These are phyloP conservation scores for Sporisorium scitamineum DNA, from an alignment of 1,284 basidiomycete genomes.

Conservation along the genomic window DNA sequence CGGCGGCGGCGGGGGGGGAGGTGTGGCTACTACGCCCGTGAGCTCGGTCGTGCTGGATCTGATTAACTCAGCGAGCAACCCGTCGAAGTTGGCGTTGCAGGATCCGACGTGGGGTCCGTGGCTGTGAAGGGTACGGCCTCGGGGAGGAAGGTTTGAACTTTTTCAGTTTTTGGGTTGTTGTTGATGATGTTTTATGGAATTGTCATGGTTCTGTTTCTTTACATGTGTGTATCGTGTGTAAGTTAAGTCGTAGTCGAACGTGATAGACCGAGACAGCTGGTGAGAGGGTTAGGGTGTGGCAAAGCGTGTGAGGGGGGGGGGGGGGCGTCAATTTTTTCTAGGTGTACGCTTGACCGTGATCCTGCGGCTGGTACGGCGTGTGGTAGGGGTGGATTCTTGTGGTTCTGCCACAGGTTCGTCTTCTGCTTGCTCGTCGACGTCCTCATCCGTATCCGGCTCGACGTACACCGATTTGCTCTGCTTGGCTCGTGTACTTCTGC, in stretches of 20 bases:
- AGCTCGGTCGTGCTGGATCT: conserved; percentile 86
- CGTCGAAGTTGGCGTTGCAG: conserved; percentile 73
- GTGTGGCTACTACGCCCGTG: conserved; percentile 33
- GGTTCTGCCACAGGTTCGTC: neutral
- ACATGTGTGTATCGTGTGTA: too few species aligned
- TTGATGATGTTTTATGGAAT: too few species aligned
- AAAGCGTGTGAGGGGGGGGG: neutral
- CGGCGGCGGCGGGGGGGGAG: neutral
- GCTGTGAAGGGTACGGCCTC: too few species aligned
- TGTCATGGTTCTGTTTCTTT: too few species aligned
- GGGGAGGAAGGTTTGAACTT: too few species aligned
- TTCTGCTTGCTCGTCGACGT: conserved; percentile 6
- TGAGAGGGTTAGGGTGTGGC: too few species aligned
- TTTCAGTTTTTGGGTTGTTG: too few species aligned
- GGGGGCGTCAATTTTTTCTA: conserved; percentile 1
- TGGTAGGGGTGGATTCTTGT: neutral
- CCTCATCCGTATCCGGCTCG: conserved; percentile 14
- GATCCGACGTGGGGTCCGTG: conserved; percentile 52
- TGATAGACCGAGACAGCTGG: neutral
- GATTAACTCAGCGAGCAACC: conserved; percentile 76
- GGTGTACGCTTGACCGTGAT: conserved; percentile 26
- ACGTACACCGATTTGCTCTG: conserved; percentile 9
- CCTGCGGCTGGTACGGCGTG: conserved; percentile 16
- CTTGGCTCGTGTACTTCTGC: conserved; percentile 14
- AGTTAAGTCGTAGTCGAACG: too few species aligned